Evolutionary conservation across 805 yeast species (phyloP), one percentile per base, ranked within the genome.

Genomic region (Ascoidea asiatica): DNA sequence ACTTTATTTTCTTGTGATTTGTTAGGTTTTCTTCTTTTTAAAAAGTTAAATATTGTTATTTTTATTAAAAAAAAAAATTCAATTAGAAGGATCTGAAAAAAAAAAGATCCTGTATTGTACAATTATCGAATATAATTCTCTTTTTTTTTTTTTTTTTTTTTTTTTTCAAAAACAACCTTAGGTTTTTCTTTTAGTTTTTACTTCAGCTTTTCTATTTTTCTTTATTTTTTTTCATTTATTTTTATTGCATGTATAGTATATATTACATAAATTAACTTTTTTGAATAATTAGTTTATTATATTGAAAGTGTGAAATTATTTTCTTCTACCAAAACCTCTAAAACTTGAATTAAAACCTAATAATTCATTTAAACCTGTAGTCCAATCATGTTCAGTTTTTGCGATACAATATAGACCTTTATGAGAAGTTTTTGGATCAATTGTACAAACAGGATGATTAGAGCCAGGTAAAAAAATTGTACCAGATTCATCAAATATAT

Each of bases 341-440:
- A 89, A 89, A 44, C 87, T 74, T 11, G 88, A 78, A 58, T 89
- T 89, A 69, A 89, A 89, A 1, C 97, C 96, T 39, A 89, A 62
- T 47, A 89, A 69, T 53, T 85, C 89, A 55, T 89, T 90, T 45
- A 90, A 78, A 33, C 95, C 95, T 46, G 73, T 74, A 1, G 89
- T 88, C 97, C 97, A 90, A 57, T 90, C 97, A 51, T 82, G 81
- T 49, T 80, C 86, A 5, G 81, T 71, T 48, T 78, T 72, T 0
- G 95, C 85, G 3, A 90, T 80, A 62, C 97, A 89, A 79, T 92
- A 88, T 15, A 89, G 78, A 1, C 95, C 95, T 13, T 70, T 64
- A 19, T 55, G 36, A 47, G 48, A 35, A 51, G 49, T 37, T 21
- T 52, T 49, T n/a, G n/a, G n/a, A n/a, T n/a, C n/a, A n/a, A n/a